Base-by-base conservation (phyloP, 352 stramenopile species). In the Phytopythium delawarense region DNA sequence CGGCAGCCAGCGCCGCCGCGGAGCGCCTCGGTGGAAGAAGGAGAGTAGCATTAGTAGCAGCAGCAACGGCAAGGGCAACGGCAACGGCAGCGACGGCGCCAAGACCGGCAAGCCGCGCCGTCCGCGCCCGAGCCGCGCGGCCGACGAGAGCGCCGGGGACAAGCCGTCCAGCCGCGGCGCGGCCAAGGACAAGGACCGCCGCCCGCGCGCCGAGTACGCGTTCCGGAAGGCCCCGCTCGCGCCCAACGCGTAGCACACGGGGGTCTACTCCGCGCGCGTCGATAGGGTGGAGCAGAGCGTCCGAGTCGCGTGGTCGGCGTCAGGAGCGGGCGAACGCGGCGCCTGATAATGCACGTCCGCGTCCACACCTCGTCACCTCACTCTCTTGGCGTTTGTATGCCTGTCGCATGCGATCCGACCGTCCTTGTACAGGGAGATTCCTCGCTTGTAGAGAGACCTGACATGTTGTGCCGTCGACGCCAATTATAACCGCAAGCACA, bases 161-260 rank as follows among this genome's bases (percentile, higher is more conserved):
- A 68, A 67, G 48, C 67, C 61, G 35, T 56, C 25, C 30, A 76
- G 67, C 49, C 58, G 40, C 25, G 76, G 51, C 32, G 60, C 55
- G 34, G 62, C 39, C 23, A 85, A 85, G 53, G 76, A 86, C 21
- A 52, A 52, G n/a, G 67, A 65, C 20, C 66, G 73, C 56, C 79
- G 69, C 49, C 59, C 71, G 46, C 78, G 74, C 30, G 58, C 70
- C 11, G 75, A 83, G 32, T 70, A 67, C 23, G 60, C 52, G 12
- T 52, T 83, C 59, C 70, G 71, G 59, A 84, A 82, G 71, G 58
- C 66, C 23, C 70, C 75, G 63, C 67, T 79, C 35, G 71, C 69
- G 4, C 71, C 71, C 20, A 63, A 79, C 40, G 71, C 71, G 45
- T 79, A 57, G 34, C 34, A 11, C 23, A 25, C 34, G 34, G 7